phyloP scores from a whole-genome alignment of 371 early-diverging fungal genomes.

The Sporodiniella umbellata region DNA sequence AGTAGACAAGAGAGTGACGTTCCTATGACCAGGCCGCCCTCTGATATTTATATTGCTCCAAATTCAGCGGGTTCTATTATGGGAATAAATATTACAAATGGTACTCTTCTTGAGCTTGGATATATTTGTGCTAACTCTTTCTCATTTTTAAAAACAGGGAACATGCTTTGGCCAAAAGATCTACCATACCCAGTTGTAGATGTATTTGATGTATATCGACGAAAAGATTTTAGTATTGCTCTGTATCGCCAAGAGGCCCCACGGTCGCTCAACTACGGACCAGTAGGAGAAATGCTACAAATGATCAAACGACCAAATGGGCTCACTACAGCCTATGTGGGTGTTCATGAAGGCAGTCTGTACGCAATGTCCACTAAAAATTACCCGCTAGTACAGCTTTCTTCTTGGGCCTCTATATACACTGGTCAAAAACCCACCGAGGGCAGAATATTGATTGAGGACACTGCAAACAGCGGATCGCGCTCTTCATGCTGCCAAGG shows the following conservation, averaged over 20 bases:
- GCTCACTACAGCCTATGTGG: conserved; percentile 45
- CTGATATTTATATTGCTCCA: conserved; percentile 42
- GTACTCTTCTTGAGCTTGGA: conserved; percentile 14
- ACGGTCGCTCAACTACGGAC: conserved; percentile 20
- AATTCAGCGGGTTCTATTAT: conserved; percentile 31
- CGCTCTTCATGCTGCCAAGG: conserved; percentile 26
- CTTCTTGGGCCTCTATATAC: conserved; percentile 37
- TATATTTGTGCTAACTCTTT: neutral
- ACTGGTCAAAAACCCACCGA: conserved; percentile 30
- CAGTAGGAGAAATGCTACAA: conserved; percentile 24
- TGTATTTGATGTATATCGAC: conserved; percentile 40
- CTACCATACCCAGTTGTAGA: conserved; percentile 35
- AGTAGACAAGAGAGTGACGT: conserved; percentile 37
- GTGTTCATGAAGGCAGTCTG: conserved; percentile 51
- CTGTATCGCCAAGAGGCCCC: conserved; percentile 35
- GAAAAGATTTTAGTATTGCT: conserved; percentile 31
- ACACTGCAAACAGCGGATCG: neutral
- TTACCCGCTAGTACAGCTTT: conserved; percentile 55
- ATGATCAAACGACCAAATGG: conserved; percentile 6
- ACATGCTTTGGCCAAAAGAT: conserved; percentile 25
- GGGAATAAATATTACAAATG: conserved; percentile 27
- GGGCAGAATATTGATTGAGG: conserved; percentile 16
- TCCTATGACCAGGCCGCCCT: conserved; percentile 18
- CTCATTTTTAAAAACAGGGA: conserved; percentile 10
- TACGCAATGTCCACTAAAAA: conserved; percentile 57